Base-by-base conservation (phyloP, 1,284 basidiomycete species). In the Rhodotorula sp. region DNA sequence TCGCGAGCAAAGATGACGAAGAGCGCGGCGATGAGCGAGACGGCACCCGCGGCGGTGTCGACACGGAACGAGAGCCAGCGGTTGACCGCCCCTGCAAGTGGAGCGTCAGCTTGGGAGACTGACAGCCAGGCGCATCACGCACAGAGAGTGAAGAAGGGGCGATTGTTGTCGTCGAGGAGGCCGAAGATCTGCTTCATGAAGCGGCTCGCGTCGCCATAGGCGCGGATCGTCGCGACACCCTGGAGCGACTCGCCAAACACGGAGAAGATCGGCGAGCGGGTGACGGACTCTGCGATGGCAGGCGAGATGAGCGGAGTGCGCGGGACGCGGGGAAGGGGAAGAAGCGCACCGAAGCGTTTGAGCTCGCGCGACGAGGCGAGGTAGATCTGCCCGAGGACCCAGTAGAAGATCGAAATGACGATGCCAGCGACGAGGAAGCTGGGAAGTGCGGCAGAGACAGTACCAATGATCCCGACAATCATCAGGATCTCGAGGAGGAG, bases 221-320 rank as follows among this genome's bases (percentile, higher is more conserved):
- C 83, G 39, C 86, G 81, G 51, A 87, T 84, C 0, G 84, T 84
- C 0, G 81, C 80, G 70, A 85, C 83, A 32, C 85, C 85, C 48
- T 76, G 73, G 48, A 83, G 76, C 7, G 79, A 72, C 58, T 83
- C 81, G 41, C 79, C 79, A 61, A 83, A 81, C n/a, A 80, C 65
- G 21, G 75, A 74, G 69, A 80, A 81, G 69, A 83, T 81, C 6
- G 81, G 81, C 34, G 79, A 80, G 15, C 78, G 77, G 0, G 80
- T 79, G 27, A 80, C 78, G 7, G 80, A 80, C 22, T 79, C 79
- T 55, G 81, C 75, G 77, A 65, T 2, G 21, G 27, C 5, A 44
- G 19, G 0, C 34, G 61, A 50, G 7, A 54, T 37, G 39, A 34
- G 50, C 13, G 17, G 27, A 32, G 17, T 8, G 13, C 13, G n/a